Conservation (phyloP, 805 yeast genomes). For the Candida alai region DNA sequence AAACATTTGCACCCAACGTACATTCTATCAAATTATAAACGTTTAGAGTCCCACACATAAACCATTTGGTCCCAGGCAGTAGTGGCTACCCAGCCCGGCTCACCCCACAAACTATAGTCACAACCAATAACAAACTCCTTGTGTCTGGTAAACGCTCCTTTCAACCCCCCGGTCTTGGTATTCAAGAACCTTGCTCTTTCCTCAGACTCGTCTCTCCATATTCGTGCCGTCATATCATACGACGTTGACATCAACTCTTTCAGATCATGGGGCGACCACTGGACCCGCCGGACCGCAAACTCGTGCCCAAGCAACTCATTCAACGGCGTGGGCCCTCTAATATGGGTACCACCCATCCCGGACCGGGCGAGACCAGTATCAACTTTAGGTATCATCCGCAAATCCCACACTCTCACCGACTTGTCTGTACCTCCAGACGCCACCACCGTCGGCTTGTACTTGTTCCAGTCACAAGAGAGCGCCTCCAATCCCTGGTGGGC, state of each 20-base stretch:
- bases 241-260: constrained; percentile 70
- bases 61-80: constrained; percentile 97
- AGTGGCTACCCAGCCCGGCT: constrained; percentile 91
- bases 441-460: constrained; percentile 71
- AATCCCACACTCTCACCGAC: constrained; percentile 80
- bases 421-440: constrained; percentile 95
- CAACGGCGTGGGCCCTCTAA: constrained; percentile 59
- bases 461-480: constrained; percentile 84
- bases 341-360: constrained; percentile 39
- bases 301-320: constrained; percentile 85
- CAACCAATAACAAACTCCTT: constrained; percentile 89
- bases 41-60: constrained; percentile 76
- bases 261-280: constrained; percentile 87
- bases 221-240: constrained; percentile 88
- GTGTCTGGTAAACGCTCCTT: constrained; percentile 62
- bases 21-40: no score
- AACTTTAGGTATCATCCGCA: constrained; percentile 56
- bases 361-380: constrained; percentile 33
- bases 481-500: constrained; percentile 83
- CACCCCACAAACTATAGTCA: constrained; percentile 97
- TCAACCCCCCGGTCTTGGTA: constrained; percentile 45
- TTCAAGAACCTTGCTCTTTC: constrained; percentile 47
- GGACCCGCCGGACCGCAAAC: constrained; percentile 75
- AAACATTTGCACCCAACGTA: no score
- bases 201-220: constrained; percentile 76